Percentiles rank a stretch among this genome's conserved stretches.
Evolutionary conservation across 202 grass and related monocot genomes (phyloP).

Genomic region (Dendrocalamus latiflorus): DNA sequence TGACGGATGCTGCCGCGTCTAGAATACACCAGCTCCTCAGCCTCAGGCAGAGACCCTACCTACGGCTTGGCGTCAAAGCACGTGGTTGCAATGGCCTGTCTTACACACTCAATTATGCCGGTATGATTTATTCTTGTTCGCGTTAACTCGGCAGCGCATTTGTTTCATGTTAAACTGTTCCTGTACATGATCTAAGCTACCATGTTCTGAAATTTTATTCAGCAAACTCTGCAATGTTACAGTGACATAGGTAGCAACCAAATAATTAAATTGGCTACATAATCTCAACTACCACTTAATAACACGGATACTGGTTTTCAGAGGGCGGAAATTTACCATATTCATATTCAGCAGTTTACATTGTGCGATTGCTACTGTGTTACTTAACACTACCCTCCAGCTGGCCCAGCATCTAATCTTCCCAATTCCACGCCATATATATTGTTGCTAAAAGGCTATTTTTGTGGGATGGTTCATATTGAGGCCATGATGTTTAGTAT

Average conservation of each 20-base stretch:
- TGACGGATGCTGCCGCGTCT: constrained; percentile 57
- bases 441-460: not conserved
- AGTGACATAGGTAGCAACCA: not conserved
- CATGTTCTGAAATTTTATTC: not conserved
- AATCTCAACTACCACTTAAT: too few species aligned
- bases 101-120: constrained; percentile 82
- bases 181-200: not conserved
- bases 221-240: not conserved
- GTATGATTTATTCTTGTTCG: not conserved
- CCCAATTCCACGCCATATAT: not conserved
- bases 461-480: not conserved
- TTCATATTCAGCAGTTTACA: too few species aligned
- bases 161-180: too few species aligned
- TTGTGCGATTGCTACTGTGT: too few species aligned
- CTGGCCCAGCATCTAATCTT: too few species aligned
- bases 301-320: too few species aligned
- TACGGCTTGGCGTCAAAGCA: constrained; percentile 66
- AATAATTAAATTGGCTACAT: too few species aligned
- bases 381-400: too few species aligned
- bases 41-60: constrained; percentile 58
- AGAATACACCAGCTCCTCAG: constrained; percentile 69
- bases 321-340: too few species aligned
- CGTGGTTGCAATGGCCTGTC: constrained; percentile 92
- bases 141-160: not conserved
- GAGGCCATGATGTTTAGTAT: too few species aligned